These are phyloP conservation scores for Auriscalpium microsporum DNA, from an alignment of 768 basidiomycete genomes.

Conservation along the genomic window DNA sequence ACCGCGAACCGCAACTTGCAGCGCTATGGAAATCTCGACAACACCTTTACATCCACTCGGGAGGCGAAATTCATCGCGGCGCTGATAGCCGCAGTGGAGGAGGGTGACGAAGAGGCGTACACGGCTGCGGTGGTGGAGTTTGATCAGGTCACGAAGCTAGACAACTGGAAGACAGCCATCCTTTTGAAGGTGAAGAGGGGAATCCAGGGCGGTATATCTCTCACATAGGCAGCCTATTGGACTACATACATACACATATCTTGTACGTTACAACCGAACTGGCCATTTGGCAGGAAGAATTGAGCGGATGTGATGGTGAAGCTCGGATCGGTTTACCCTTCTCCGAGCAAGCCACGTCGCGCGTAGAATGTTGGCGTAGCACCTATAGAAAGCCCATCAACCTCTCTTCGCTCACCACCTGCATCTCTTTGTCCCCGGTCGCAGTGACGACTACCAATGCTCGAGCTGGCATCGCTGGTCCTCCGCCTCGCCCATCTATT, in stretches of 20 bases:
- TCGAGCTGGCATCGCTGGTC: slow-evolving; percentile 36
- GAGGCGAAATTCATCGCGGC: slow-evolving; percentile 84
- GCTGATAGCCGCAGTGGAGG: slow-evolving; percentile 70
- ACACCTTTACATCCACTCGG: slow-evolving; percentile 77
- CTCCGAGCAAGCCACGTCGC: not conserved
- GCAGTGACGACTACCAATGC: slow-evolving; percentile 28
- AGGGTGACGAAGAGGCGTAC: slow-evolving; percentile 63
- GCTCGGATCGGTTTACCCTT: not conserved
- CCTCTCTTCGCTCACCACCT: not conserved
- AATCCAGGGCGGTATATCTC: slow-evolving; percentile 48
- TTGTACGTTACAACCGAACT: not conserved
- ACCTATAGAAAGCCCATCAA: not conserved
- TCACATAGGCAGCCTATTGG: slow-evolving; percentile 15
- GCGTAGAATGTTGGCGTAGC: not conserved
- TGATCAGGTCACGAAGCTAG: slow-evolving; percentile 86
- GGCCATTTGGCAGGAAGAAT: not conserved
- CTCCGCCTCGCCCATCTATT: slow-evolving; percentile 52
- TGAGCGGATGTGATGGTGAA: not conserved
- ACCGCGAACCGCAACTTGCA: slow-evolving; percentile 72
- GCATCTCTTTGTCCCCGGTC: not conserved
- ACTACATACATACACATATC: not conserved
- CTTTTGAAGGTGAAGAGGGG: slow-evolving; percentile 84
- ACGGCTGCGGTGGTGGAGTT: slow-evolving; percentile 84
- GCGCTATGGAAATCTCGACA: slow-evolving; percentile 75
- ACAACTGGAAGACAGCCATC: slow-evolving; percentile 93